A percentile compares a stretch with the other conserved stretches of the same genome.
Evolutionary conservation across 2,329 filamentous ascomycete species (phyloP).

Genomic region (Aspergillus fumigatiaffinis): DNA sequence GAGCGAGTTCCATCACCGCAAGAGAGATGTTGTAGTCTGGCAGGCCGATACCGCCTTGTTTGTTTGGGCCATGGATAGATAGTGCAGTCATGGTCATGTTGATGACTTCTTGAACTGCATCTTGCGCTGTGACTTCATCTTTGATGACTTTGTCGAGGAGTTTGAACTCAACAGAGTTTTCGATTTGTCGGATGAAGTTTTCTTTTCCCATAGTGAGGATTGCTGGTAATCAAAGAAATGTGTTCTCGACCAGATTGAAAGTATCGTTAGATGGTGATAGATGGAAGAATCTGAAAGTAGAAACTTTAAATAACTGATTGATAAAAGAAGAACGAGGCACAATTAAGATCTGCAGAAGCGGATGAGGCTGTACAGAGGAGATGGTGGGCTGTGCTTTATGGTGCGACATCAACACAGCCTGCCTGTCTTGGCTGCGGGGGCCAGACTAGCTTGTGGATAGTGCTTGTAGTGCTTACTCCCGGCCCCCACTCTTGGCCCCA

Average conservation of each 20-base stretch:
- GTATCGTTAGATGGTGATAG: background rate
- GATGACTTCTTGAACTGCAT: background rate
- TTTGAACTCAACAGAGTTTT: background rate
- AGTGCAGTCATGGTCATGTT: background rate
- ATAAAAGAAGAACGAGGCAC: background rate
- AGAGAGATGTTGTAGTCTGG: background rate
- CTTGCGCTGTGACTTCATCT: background rate
- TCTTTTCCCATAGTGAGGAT: slow-evolving; percentile 1
- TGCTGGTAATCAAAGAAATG: background rate
- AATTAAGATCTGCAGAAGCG: background rate
- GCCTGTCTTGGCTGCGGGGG: background rate
- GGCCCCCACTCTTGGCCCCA: slow-evolving; percentile 1
- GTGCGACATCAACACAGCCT: background rate
- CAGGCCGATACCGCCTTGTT: background rate
- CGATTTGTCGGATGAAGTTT: background rate
- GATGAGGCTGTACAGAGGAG: background rate
- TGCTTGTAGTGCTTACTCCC: slow-evolving; percentile 1
- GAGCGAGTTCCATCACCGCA: background rate
- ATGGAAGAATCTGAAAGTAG: background rate
- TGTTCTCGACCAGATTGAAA: background rate
- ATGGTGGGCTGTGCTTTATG: background rate
- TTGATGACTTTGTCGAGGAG: background rate
- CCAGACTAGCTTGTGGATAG: background rate
- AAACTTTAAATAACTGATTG: background rate
- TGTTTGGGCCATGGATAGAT: background rate